Evolutionary conservation across 1,139 yeast genomes (phyloP).

Genomic region (Ogataea hybrid): DNA sequence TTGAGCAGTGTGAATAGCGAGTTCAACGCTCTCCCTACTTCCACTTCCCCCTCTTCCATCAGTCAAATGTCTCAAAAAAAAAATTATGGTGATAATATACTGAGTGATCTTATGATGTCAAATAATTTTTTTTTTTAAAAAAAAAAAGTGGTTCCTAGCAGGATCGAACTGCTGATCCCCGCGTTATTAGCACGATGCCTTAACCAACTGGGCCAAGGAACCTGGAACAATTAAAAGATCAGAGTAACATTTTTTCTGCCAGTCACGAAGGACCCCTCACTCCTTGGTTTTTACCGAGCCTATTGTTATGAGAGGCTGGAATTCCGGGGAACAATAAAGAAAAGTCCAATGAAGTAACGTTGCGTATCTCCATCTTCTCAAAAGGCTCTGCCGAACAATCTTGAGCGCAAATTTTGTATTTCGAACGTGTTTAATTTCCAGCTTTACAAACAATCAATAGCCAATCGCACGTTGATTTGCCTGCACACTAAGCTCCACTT

Average conservation of each 20-base stretch:
- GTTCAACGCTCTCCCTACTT: constrained; percentile 12
- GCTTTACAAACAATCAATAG: no score
- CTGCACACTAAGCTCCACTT: no score
- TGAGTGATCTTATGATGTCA: not conserved
- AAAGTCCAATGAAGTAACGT: not conserved
- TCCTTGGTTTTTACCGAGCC: not conserved
- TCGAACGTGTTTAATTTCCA: no score
- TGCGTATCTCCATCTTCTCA: not conserved
- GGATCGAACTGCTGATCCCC: constrained; percentile 86
- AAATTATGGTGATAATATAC: no score
- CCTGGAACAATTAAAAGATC: constrained; percentile 30
- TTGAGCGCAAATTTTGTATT: not conserved
- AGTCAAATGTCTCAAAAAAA: not conserved
- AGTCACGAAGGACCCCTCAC: not conserved
- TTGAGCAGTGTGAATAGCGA: constrained; percentile 18
- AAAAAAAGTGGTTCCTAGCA: constrained; percentile 77
- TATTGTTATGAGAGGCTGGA: not conserved
- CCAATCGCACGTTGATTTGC: no score
- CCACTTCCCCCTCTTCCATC: not conserved
- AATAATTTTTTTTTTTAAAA: constrained; percentile 7
- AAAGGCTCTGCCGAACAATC: not conserved
- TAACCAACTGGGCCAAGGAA: constrained; percentile 90
- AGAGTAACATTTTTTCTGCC: not conserved
- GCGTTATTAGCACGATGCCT: constrained; percentile 90
- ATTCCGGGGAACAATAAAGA: constrained; percentile 3